Conservation (phyloP, 257 asterid genomes). For the Asclepias syriaca region DNA sequence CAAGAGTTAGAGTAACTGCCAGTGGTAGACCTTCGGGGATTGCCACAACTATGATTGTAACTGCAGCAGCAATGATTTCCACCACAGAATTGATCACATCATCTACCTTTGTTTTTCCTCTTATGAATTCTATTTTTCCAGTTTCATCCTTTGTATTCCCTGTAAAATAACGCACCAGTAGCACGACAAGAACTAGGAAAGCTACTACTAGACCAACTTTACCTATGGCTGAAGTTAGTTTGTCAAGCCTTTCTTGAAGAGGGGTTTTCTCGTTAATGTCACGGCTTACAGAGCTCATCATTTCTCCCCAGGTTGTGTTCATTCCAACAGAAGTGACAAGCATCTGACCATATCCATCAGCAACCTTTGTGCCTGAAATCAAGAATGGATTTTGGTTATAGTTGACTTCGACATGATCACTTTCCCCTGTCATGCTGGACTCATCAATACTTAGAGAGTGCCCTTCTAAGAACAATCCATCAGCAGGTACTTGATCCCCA, state of each 20-base stretch:
- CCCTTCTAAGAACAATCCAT: conserved; percentile 39
- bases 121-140: conserved; percentile 32
- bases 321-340: conserved; percentile 40
- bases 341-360: conserved; percentile 41
- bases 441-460: conserved; percentile 34
- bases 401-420: conserved; percentile 32
- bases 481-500: conserved; percentile 52
- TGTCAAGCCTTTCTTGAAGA: conserved; percentile 38
- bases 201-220: conserved; percentile 45
- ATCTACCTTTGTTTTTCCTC: conserved; percentile 26
- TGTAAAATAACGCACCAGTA: conserved; percentile 39
- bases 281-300: conserved; percentile 39
- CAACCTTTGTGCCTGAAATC: conserved; percentile 37
- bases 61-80: conserved; percentile 37
- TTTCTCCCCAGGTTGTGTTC: conserved; percentile 50
- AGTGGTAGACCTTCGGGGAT: conserved; percentile 58
- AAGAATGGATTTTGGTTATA: conserved; percentile 31
- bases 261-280: conserved; percentile 41
- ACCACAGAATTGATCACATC: conserved; percentile 43
- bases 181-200: conserved; percentile 37
- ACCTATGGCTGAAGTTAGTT: conserved; percentile 41
- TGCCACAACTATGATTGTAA: conserved; percentile 46
- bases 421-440: conserved; percentile 41
- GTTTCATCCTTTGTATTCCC: conserved; percentile 30
- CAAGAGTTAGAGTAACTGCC: conserved; percentile 53